Evolutionary conservation across 2,329 filamentous ascomycete species (phyloP).

Genomic region (Apiospora koreana): DNA sequence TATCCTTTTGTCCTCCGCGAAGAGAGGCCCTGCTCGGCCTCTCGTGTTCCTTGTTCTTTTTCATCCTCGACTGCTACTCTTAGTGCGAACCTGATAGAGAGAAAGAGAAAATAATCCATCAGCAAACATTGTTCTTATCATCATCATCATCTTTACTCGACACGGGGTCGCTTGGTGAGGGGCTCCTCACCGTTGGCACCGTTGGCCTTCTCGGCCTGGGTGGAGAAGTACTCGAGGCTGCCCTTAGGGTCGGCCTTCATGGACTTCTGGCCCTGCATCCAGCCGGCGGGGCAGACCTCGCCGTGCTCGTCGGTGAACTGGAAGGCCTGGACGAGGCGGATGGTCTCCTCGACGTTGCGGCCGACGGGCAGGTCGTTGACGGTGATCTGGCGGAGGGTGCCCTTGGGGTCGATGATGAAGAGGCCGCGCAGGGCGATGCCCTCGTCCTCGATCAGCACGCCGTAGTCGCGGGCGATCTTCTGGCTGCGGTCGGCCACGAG

Average conservation of each 20-base stretch:
- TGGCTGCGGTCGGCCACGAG: slow-evolving; percentile 64
- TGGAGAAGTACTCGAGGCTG: slow-evolving; percentile 49
- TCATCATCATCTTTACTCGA: background rate
- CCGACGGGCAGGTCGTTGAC: slow-evolving; percentile 67
- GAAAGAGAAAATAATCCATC: background rate
- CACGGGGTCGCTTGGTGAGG: slow-evolving; percentile 2
- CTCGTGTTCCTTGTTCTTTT: background rate
- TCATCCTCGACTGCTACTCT: background rate
- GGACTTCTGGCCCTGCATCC: slow-evolving; percentile 47
- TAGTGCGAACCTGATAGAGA: slow-evolving; percentile 4
- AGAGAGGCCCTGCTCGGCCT: background rate
- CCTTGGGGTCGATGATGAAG: slow-evolving; percentile 67
- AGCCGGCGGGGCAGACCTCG: slow-evolving; percentile 64
- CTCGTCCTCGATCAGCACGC: slow-evolving; percentile 64
- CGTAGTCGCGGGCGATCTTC: slow-evolving; percentile 61
- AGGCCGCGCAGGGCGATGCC: slow-evolving; percentile 64
- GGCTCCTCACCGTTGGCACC: slow-evolving; percentile 4
- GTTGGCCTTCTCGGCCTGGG: slow-evolving; percentile 16
- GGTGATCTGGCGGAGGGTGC: slow-evolving; percentile 61
- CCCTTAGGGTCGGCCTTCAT: slow-evolving; percentile 55
- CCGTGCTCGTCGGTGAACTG: slow-evolving; percentile 86
- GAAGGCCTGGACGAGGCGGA: slow-evolving; percentile 70
- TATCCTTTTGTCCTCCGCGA: background rate
- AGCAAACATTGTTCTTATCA: slow-evolving; percentile 3
- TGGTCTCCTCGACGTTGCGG: slow-evolving; percentile 63